Evolutionary conservation across 176 grass and related monocot species (phyloP).

Genomic region (Zizania latifolia): DNA sequence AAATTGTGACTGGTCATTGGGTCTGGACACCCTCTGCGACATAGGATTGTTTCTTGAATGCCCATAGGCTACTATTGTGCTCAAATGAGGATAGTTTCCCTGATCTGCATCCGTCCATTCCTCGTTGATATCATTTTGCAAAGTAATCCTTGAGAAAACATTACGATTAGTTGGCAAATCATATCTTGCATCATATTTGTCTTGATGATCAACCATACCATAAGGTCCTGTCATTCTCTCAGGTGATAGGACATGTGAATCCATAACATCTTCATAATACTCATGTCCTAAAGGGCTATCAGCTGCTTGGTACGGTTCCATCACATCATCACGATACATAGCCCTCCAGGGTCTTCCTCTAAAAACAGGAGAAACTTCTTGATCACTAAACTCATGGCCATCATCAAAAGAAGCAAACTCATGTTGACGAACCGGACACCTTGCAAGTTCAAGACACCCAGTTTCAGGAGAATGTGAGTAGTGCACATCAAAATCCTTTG

Average conservation of each 20-base stretch:
- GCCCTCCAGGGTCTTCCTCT: constrained; percentile 41
- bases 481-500: constrained; percentile 18
- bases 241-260: constrained; percentile 31
- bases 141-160: constrained; percentile 62
- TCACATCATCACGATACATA: constrained; percentile 34
- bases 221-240: constrained; percentile 21
- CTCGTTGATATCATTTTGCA: constrained; percentile 23
- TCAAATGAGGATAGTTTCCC: constrained; percentile 25
- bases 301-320: constrained; percentile 20
- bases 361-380: constrained; percentile 30
- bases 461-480: constrained; percentile 31
- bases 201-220: constrained; percentile 36
- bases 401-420: constrained; percentile 30
- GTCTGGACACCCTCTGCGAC: constrained; percentile 37
- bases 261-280: constrained; percentile 29
- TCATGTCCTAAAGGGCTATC: constrained; percentile 20
- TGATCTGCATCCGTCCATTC: constrained; percentile 23
- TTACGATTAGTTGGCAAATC: constrained; percentile 16
- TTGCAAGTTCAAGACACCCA: constrained; percentile 15
- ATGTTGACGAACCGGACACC: constrained; percentile 3
- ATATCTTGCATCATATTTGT: constrained; percentile 39
- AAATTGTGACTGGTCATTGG: constrained; percentile 18
- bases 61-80: constrained; percentile 11
- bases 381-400: constrained; percentile 29
- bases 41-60: constrained; percentile 29